Percentiles rank a stretch among this genome's conserved stretches.
These are phyloP conservation scores for Candida gigantensis DNA, from an alignment of 1,139 yeast species.

Conservation along the genomic window DNA sequence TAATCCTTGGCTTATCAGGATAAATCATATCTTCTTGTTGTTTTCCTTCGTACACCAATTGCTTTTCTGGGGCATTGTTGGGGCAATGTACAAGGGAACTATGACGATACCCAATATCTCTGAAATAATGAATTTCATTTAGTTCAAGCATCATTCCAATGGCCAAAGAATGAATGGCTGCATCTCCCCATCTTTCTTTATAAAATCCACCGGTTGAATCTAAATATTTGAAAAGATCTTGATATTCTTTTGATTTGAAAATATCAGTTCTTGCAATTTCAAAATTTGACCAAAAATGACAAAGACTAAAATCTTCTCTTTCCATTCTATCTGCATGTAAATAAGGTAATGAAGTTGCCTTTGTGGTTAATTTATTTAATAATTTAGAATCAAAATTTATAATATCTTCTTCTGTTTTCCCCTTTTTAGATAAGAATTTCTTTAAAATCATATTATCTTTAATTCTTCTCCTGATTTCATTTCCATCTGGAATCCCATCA, in stretches of 20 bases:
- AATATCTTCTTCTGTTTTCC: constrained; percentile 27
- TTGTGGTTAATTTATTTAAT: constrained; percentile 26
- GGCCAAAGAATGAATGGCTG: constrained; percentile 87
- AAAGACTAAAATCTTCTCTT: constrained; percentile 69
- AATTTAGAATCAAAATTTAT: constrained; percentile 22
- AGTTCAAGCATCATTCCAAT: constrained; percentile 69
- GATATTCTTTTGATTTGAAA: constrained; percentile 64
- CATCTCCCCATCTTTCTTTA: constrained; percentile 94
- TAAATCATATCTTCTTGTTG: constrained; percentile 17
- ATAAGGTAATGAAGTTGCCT: constrained; percentile 29
- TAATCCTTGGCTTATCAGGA: constrained; percentile 46
- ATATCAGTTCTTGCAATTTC: constrained; percentile 83
- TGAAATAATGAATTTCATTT: constrained; percentile 77
- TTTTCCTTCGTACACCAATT: constrained; percentile 45
- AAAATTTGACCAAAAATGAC: constrained; percentile 94
- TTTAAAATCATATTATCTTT: constrained; percentile 30
- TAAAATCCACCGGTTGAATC: constrained; percentile 80
- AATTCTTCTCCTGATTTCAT: constrained; percentile 27
- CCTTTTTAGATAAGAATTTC: constrained; percentile 22
- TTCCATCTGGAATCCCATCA: constrained; percentile 18
- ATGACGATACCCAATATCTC: constrained; percentile 88
- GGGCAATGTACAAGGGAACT: constrained; percentile 85
- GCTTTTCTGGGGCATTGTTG: constrained; percentile 51
- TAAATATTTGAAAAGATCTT: constrained; percentile 62
- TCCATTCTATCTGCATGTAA: constrained; percentile 56